A percentile compares a stretch with the other conserved stretches of the same genome.
Evolutionary conservation across 208 protist species (phyloP).

Genomic region (Blechomonas ayalai): DNA sequence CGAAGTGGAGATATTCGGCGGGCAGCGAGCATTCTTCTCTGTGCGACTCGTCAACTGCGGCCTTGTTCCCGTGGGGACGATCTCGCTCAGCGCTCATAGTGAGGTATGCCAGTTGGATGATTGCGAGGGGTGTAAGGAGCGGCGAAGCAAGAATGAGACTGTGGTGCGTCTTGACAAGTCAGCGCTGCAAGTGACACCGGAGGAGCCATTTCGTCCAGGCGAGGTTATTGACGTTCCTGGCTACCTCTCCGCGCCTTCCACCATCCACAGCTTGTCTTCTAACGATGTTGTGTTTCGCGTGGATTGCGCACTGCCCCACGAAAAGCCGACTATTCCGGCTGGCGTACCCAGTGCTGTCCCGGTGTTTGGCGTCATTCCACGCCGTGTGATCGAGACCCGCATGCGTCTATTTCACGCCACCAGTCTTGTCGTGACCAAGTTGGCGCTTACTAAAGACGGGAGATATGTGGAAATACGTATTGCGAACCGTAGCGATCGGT

Average conservation of each 20-base stretch:
- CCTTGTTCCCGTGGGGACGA: constrained; percentile 39
- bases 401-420: constrained; percentile 74
- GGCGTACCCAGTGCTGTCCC: constrained; percentile 74
- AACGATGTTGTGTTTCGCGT: constrained; percentile 75
- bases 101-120: constrained; percentile 75
- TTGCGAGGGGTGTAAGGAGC: constrained; percentile 77
- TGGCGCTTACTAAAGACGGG: constrained; percentile 54
- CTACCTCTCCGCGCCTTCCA: constrained; percentile 37
- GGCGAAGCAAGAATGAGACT: constrained; percentile 22
- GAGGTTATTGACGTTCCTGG: constrained; percentile 55
- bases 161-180: constrained; percentile 53
- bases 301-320: constrained; percentile 57
- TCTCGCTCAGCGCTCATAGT: constrained; percentile 73
- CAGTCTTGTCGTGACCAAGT: constrained; percentile 44
- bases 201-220: constrained; percentile 42
- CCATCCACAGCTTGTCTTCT: constrained; percentile 32
- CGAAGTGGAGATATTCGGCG: constrained; percentile 77
- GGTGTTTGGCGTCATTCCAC: constrained; percentile 81
- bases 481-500: constrained; percentile 53
- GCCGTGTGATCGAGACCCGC: constrained; percentile 74
- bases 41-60: constrained; percentile 72
- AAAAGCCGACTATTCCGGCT: constrained; percentile 39
- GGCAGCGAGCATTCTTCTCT: constrained; percentile 59
- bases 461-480: constrained; percentile 69
- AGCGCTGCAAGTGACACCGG: constrained; percentile 20